Evolutionary conservation across 2,329 filamentous ascomycete genomes (phyloP), one percentile per base, ranked within the genome.

Genomic region (Stachybotrys elegans): DNA sequence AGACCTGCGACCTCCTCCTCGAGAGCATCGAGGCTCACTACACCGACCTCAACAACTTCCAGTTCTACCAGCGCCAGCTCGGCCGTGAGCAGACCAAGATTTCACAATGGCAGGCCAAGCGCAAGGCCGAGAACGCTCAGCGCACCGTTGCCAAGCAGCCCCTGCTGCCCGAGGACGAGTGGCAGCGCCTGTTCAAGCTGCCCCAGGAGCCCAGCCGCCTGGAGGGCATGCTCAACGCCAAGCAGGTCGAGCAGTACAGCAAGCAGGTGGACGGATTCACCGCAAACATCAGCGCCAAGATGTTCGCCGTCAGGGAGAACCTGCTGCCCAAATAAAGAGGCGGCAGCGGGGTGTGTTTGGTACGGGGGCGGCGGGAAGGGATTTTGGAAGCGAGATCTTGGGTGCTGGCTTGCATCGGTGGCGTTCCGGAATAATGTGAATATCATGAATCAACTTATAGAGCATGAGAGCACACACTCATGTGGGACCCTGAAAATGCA

Each of bases 21-120:
- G 93, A 98, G 63, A 90, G 86, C 75, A 95, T 98, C 66, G 93
- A 98, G 76, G 86, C 86, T 44, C 93, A 98, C 76, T 93, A 97
- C 73, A 95, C 91, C 48, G 93, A 98, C 71, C 86, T 95, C 66
- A 97, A 97, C 82, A 98, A 98, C 79, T 93, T 94, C 75, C 91
- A 96, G 69, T 82, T 80, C 79, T 96, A 96, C 76, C 90, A 96
- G 73, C 83, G 93, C 60, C 90, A 94, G 62, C 78, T 97, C 46
- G 86, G 84, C 43, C 88, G 93, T 57, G 93, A 98, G 74, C 93
- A 98, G 73, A 73, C 86, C 59, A 98, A 97, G 81, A 96, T 98
- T 58, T 84, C 88, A 44, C 86, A 90, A 53, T 98, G 93, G 93
- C 92, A 97, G 72, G 73, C 84, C 49, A 97, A 98, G 83, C 86